Base-by-base conservation (phyloP, 768 basidiomycete species). In the Suillus alpinus region DNA sequence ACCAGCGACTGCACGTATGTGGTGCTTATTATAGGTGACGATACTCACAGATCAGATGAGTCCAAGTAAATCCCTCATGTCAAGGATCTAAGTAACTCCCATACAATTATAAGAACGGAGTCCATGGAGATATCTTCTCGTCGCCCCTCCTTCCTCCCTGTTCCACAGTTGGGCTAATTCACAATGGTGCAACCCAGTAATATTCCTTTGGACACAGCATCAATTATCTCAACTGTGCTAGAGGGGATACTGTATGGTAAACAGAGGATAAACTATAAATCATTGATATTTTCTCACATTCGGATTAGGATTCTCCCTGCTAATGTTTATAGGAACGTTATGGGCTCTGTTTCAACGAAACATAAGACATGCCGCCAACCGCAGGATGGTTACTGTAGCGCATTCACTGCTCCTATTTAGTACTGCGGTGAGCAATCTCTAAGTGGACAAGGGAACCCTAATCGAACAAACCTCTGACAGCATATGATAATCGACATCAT, bases 291-390 rank as follows among this genome's bases (percentile, higher is more conserved):
- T 46, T 32, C 18, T 56, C 43, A 23, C 16, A 32, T 37, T 13
- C 12, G 32, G 9, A 13, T 16, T 39, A 74, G 73, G 71, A 4
- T 64, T 72, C 62, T 73, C 71, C 32, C 13, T 71, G 6, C 59
- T 73, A 23, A 68, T 75, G 73, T 75, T 71, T 61, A 66, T 67
- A 3, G 64, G 64, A 14, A 71, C 72, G 1, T 29, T 72, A 16
- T 71, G 65, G 63, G 62, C 62, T n/a, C 57, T 71, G 1, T 51
- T 65, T 23, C 41, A 55, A 1, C 59, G 65, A 46, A 64, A 58
- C 8, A 43, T 1, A 26, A 44, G 36, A 6, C 20, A 41, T 13
- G 20, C 43, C 14, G 56, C 66, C 43, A 65, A 64, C 40, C 34
- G 18, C n/a, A 37, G 52, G 26, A 65, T 72, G 67, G 2, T 66